Evolutionary conservation across 768 basidiomycete genomes (phyloP).

Genomic region (Lactarius hengduanensis): DNA sequence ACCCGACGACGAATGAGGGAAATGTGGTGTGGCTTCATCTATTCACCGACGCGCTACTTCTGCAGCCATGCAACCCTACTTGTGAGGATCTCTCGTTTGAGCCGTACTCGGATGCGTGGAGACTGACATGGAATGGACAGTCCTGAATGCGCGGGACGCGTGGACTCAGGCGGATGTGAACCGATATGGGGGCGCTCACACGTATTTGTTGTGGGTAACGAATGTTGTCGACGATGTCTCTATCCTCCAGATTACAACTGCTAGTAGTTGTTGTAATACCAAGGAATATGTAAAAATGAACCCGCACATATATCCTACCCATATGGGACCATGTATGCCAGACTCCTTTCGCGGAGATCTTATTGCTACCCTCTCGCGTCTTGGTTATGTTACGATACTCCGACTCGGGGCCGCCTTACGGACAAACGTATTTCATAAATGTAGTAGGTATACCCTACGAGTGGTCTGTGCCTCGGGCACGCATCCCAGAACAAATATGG

Average conservation of each 20-base stretch:
- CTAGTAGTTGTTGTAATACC: not conserved
- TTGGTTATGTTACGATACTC: no score
- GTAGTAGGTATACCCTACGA: no score
- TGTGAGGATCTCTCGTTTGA: constrained; percentile 37
- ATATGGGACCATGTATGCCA: no score
- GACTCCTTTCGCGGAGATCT: no score
- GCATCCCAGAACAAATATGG: no score
- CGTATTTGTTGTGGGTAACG: constrained; percentile 44
- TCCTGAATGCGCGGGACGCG: constrained; percentile 48
- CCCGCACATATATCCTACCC: no score
- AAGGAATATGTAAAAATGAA: no score
- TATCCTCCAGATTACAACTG: constrained; percentile 34
- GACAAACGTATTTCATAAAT: no score
- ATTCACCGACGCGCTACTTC: constrained; percentile 47
- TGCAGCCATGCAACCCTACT: constrained; percentile 51
- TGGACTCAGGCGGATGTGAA: constrained; percentile 54
- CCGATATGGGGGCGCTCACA: constrained; percentile 46
- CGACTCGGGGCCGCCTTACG: no score
- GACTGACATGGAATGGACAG: constrained; percentile 30
- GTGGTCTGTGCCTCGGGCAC: no score
- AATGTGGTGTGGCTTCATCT: constrained; percentile 53
- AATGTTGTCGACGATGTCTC: constrained; percentile 23
- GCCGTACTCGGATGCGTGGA: not conserved
- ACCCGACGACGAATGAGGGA: constrained; percentile 44
- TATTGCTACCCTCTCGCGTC: no score